phyloP scores from a whole-genome alignment of 164 flowering plant genomes.

The Nymphaea colorata region DNA sequence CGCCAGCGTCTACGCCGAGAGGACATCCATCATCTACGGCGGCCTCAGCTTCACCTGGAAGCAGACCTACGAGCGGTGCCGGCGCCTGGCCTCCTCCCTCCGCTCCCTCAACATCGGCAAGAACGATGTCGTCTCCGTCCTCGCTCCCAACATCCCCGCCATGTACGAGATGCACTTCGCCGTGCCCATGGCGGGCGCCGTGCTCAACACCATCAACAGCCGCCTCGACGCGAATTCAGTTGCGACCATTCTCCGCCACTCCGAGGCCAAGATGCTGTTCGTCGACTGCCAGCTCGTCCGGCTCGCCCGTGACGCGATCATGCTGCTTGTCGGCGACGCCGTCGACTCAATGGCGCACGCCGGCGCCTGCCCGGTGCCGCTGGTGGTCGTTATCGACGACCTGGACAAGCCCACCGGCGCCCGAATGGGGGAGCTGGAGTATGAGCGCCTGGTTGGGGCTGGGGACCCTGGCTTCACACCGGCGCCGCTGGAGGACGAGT shows the following conservation, averaged over 20 bases:
- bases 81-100: constrained; percentile 68
- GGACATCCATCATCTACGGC: constrained; percentile 57
- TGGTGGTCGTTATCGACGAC: constrained; percentile 58
- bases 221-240: constrained; percentile 56
- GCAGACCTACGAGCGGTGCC: constrained; percentile 65
- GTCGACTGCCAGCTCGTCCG: constrained; percentile 49
- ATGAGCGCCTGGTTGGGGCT: constrained; percentile 41
- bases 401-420: constrained; percentile 42
- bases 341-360: neutral
- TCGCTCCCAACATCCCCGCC: constrained; percentile 93
- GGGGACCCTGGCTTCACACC: constrained; percentile 29
- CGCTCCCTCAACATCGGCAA: constrained; percentile 34
- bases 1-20: constrained; percentile 36
- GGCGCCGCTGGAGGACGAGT: constrained; percentile 36
- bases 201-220: constrained; percentile 71
- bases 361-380: neutral
- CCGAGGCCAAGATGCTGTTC: constrained; percentile 70
- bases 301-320: constrained; percentile 43
- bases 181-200: constrained; percentile 93
- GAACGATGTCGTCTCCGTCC: constrained; percentile 61
- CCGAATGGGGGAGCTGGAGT: constrained; percentile 31
- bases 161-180: constrained; percentile 92
- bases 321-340: neutral
- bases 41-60: constrained; percentile 53
- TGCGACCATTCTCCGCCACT: constrained; percentile 63